These are phyloP conservation scores for Chenopodium formosanum DNA, from an alignment of 148 eudicot genomes.

Conservation along the genomic window DNA sequence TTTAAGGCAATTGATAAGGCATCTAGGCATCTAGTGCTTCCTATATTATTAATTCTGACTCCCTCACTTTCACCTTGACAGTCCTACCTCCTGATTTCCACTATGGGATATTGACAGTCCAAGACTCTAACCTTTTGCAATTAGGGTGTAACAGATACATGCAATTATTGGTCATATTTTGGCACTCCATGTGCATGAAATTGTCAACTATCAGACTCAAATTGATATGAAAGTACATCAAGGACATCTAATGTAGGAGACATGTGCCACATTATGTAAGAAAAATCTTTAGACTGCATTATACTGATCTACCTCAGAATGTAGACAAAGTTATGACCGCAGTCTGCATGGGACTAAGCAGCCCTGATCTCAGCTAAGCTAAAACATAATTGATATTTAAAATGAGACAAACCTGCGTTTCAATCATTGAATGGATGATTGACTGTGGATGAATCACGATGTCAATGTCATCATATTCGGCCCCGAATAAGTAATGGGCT, in stretches of 20 bases:
- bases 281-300: neutral
- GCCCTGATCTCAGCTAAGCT: neutral
- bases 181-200: neutral
- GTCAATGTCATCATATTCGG: conserved; percentile 85
- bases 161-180: neutral
- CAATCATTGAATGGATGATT: conserved; percentile 95
- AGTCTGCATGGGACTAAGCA: neutral
- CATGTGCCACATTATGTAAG: neutral
- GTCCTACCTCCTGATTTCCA: neutral
- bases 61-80: neutral
- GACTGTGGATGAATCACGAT: conserved; percentile 97
- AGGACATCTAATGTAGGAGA: neutral
- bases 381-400: neutral
- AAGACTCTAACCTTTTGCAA: neutral
- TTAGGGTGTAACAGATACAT: neutral
- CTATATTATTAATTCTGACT: neutral
- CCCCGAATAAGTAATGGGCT: conserved; percentile 97
- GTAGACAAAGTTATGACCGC: neutral
- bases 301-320: neutral
- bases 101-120: neutral
- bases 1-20: neutral
- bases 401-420: conserved; percentile 69
- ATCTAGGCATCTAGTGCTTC: neutral
- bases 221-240: neutral
- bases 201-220: neutral